Conservation (phyloP, 805 yeast species). For the Teunomyces cretensis region DNA sequence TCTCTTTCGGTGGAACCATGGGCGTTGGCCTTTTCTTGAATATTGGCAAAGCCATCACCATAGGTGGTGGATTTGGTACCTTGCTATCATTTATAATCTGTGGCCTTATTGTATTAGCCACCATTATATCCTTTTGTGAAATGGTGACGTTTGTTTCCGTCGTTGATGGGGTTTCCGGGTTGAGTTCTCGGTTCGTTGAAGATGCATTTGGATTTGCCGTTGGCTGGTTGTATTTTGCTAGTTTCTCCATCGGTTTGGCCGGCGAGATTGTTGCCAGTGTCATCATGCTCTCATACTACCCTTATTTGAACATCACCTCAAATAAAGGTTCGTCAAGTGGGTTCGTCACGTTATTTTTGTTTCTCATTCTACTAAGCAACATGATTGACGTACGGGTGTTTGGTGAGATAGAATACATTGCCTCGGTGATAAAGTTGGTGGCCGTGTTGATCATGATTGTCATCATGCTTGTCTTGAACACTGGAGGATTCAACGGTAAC, state of each 20-base stretch:
- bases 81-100: constrained; percentile 63
- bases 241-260: constrained; percentile 71
- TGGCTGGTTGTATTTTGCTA: constrained; percentile 73
- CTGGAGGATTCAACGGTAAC: constrained; percentile 50
- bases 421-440: constrained; percentile 57
- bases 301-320: constrained; percentile 50
- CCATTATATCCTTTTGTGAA: constrained; percentile 76
- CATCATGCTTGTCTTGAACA: constrained; percentile 62
- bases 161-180: constrained; percentile 76
- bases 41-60: constrained; percentile 69
- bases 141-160: constrained; percentile 78
- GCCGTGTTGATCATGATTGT: constrained; percentile 54
- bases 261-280: constrained; percentile 81
- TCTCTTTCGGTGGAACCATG: constrained; percentile 74
- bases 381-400: constrained; percentile 67
- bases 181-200: constrained; percentile 72
- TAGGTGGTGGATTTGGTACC: constrained; percentile 78
- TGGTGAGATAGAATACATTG: constrained; percentile 71
- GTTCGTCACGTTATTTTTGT: constrained; percentile 61
- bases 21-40: constrained; percentile 75
- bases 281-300: constrained; percentile 70
- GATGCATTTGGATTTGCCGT: constrained; percentile 76
- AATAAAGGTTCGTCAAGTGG: constrained; percentile 48
- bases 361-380: constrained; percentile 51
- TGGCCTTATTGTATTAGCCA: constrained; percentile 64